Percentiles rank a stretch among this genome's conserved stretches.
These are phyloP conservation scores for Apiospora sp. DNA, from an alignment of 2,329 filamentous ascomycete genomes.

Conservation along the genomic window DNA sequence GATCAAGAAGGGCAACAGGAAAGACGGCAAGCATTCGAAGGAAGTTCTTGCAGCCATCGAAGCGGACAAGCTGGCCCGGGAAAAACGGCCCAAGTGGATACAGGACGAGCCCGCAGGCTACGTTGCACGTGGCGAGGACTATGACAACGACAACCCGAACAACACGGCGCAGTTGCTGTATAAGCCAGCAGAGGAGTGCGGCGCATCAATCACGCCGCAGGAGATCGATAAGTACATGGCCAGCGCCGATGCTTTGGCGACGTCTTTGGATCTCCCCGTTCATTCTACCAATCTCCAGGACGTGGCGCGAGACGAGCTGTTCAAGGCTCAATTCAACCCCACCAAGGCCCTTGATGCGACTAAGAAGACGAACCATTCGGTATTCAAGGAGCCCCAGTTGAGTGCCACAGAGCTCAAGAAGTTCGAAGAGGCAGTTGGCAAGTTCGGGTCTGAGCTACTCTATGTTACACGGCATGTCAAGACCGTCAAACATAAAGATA, in stretches of 20 bases:
- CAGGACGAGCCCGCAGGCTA: constrained; percentile 92
- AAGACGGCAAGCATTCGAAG: constrained; percentile 79
- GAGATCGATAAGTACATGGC: constrained; percentile 81
- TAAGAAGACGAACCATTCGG: constrained; percentile 70
- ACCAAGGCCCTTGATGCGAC: constrained; percentile 76
- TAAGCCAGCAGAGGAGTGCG: constrained; percentile 71
- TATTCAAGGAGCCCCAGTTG: constrained; percentile 85
- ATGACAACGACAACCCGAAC: constrained; percentile 72
- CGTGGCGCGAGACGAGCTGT: constrained; percentile 79
- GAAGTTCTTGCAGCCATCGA: constrained; percentile 82
- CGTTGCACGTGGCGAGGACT: constrained; percentile 82
- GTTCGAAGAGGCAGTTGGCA: constrained; percentile 90
- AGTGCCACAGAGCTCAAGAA: constrained; percentile 82
- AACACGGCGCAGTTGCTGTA: constrained; percentile 81
- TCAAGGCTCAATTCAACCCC: constrained; percentile 73
- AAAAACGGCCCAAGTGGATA: constrained; percentile 90
- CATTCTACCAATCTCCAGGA: constrained; percentile 88
- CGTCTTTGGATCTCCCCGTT: constrained; percentile 67
- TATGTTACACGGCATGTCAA: constrained; percentile 86
- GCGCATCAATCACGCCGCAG: constrained; percentile 55
- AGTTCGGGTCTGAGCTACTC: constrained; percentile 90
- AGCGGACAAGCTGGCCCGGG: constrained; percentile 79
- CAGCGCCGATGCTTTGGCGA: constrained; percentile 68
- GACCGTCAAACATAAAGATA: constrained; percentile 77
- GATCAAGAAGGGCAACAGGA: constrained; percentile 83